These are phyloP conservation scores for Boletus sensibilis DNA, from an alignment of 768 basidiomycete species.

Conservation along the genomic window DNA sequence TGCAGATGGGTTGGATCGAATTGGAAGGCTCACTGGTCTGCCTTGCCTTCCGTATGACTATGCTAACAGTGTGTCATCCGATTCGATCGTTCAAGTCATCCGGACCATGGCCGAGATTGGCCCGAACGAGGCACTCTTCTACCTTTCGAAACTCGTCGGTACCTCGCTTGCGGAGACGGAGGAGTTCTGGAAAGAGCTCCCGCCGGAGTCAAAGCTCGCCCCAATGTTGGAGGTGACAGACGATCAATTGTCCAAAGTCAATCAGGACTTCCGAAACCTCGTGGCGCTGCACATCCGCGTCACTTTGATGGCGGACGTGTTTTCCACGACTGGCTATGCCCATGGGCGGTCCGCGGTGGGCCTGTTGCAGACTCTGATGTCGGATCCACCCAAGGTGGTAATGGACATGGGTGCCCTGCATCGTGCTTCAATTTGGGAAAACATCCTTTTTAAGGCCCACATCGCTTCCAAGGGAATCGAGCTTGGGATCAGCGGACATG, in stretches of 20 bases:
- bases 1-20: slow-evolving; percentile 67
- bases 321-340: slow-evolving; percentile 76
- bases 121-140: slow-evolving; percentile 69
- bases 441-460: slow-evolving; percentile 68
- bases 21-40: slow-evolving; percentile 76
- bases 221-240: slow-evolving; percentile 55
- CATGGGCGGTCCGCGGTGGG: slow-evolving; percentile 76
- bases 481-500: slow-evolving; percentile 40
- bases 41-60: slow-evolving; percentile 91
- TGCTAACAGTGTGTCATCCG: slow-evolving; percentile 78
- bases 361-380: slow-evolving; percentile 74
- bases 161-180: slow-evolving; percentile 66
- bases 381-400: slow-evolving; percentile 60
- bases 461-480: slow-evolving; percentile 55
- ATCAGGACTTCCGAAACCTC: slow-evolving; percentile 67
- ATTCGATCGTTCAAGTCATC: slow-evolving; percentile 85
- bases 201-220: slow-evolving; percentile 61
- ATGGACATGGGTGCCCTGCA: slow-evolving; percentile 76
- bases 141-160: slow-evolving; percentile 69
- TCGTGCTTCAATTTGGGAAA: slow-evolving; percentile 83
- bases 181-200: slow-evolving; percentile 62
- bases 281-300: slow-evolving; percentile 76
- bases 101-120: slow-evolving; percentile 86
- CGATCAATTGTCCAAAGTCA: slow-evolving; percentile 49
- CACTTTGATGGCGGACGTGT: slow-evolving; percentile 83